Base-by-base conservation (phyloP, 2,329 filamentous ascomycete species). In the Aschersonia sp. region DNA sequence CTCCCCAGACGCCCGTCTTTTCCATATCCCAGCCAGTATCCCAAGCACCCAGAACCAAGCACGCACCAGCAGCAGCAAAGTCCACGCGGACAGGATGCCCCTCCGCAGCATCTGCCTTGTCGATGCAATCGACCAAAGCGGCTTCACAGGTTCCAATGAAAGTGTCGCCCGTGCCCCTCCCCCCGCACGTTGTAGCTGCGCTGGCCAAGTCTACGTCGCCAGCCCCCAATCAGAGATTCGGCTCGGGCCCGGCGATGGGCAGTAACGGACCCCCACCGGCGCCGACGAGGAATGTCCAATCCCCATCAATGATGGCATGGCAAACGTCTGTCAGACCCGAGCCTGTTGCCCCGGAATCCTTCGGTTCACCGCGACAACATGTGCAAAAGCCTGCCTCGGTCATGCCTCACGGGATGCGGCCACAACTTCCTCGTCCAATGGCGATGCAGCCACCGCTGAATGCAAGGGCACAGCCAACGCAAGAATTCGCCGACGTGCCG, bases 81-180 rank as follows among this genome's bases (percentile, higher is more conserved):
- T 44, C 55, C 30, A 63, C 59, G 49, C 52, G 54, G 41, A 47
- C 51, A 30, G 49, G 57, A 14, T 47, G 51, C 12, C 44, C 55
- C 48, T 53, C 56, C 52, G 54, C 55, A 39, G 52, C 54, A 45
- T 44, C 54, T 50, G 50, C 55, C 47, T 42, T 54, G 48, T 53
- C 53, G 47, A 47, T 49, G 45, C 55, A 55, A 46, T 56, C 56
- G 53, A 58, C 57, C 56, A 61, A 63, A 51, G 53, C 55, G 53
- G 53, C 52, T 48, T 54, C 54, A 42, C 53, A 61, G 60, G 54
- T 60, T 51, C 65, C 65, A 29, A 53, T 60, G 11, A 70, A 68
- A 53, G 58, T 70, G 48, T 69, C 68, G 1, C 68, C 68, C 3
- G 68, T 71, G 5, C 68, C 68, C 9, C 53, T 71, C 8, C 68